A percentile compares a stretch with the other conserved stretches of the same genome.
These are phyloP conservation scores for Coniochaeta pulveracea DNA, from an alignment of 2,329 filamentous ascomycete genomes.

Conservation along the genomic window DNA sequence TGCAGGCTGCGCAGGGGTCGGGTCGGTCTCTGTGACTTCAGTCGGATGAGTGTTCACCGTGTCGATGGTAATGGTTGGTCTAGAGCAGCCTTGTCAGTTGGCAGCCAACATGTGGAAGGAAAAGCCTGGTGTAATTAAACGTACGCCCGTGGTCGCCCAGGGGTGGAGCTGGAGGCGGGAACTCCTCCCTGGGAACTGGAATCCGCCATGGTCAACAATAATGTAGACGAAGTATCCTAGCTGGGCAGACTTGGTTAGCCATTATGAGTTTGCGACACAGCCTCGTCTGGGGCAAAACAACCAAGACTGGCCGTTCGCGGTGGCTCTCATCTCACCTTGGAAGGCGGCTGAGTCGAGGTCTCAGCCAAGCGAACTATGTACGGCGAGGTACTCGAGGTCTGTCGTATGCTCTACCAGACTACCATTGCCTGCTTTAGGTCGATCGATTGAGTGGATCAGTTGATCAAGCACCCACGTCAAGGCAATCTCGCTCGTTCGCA, in stretches of 20 bases:
- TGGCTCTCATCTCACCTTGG: too few relatives aligned
- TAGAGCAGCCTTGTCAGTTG: constrained; percentile 13
- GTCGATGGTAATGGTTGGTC: constrained; percentile 44
- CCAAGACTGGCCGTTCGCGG: too few relatives aligned
- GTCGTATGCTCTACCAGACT: too few relatives aligned
- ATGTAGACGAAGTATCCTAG: too few relatives aligned
- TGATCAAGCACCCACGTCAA: too few relatives aligned
- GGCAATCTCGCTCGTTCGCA: too few relatives aligned
- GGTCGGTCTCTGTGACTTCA: constrained; percentile 19
- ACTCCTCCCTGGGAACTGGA: constrained; percentile 7
- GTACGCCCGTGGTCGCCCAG: constrained; percentile 25
- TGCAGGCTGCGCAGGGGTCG: constrained; percentile 11
- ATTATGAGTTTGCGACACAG: constrained; percentile 1
- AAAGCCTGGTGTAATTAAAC: constrained; percentile 14
- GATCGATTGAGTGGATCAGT: too few relatives aligned
- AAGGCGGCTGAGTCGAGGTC: too few relatives aligned
- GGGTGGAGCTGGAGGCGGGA: constrained; percentile 5
- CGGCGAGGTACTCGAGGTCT: too few relatives aligned
- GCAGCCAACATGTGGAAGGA: too few relatives aligned
- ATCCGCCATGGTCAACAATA: not conserved
- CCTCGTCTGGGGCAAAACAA: constrained; percentile 1
- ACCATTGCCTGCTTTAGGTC: too few relatives aligned
- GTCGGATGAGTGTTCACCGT: constrained; percentile 22
- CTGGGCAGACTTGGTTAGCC: constrained; percentile 2
- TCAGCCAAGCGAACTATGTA: too few relatives aligned